phyloP scores from a whole-genome alignment of 345 rosid species.

The Pugionium cornutum region DNA sequence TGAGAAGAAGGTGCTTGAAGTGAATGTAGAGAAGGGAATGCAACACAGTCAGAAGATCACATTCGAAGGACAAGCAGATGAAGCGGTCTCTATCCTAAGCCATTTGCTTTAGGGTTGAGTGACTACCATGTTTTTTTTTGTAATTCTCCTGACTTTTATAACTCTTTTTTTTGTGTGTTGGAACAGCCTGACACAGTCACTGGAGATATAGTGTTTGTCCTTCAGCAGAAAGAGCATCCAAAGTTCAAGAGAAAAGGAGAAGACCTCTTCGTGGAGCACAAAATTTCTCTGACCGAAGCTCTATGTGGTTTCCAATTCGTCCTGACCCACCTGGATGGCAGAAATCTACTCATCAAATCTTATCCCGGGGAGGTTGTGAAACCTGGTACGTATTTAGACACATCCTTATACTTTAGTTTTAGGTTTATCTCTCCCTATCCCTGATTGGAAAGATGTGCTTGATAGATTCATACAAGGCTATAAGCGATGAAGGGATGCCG shows the following conservation, averaged over 20 bases:
- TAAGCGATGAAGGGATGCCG: conserved; percentile 82
- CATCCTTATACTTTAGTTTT: background rate
- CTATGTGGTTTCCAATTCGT: conserved; percentile 73
- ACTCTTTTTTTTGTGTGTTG: background rate
- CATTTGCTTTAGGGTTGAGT: too few relatives aligned
- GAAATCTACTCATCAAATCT: conserved; percentile 47
- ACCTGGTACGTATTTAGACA: conserved; percentile 50
- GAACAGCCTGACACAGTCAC: conserved; percentile 72
- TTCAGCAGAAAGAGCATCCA: conserved; percentile 69
- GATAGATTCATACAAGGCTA: conserved; percentile 64
- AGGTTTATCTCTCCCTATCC: background rate
- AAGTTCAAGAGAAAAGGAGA: conserved; percentile 75
- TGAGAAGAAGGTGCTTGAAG: conserved; percentile 75
- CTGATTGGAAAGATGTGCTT: background rate
- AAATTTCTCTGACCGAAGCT: conserved; percentile 65
- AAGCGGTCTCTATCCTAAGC: conserved; percentile 47
- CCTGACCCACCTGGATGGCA: conserved; percentile 66
- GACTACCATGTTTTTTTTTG: background rate
- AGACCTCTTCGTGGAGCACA: conserved; percentile 71
- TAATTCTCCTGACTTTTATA: too few relatives aligned
- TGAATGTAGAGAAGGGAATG: conserved; percentile 74
- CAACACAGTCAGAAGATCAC: conserved; percentile 66
- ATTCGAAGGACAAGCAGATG: conserved; percentile 78
- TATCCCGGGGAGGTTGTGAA: conserved; percentile 64
- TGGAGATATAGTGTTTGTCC: conserved; percentile 71